phyloP scores from a whole-genome alignment of 768 basidiomycete species.

The Russula ochroleuca region DNA sequence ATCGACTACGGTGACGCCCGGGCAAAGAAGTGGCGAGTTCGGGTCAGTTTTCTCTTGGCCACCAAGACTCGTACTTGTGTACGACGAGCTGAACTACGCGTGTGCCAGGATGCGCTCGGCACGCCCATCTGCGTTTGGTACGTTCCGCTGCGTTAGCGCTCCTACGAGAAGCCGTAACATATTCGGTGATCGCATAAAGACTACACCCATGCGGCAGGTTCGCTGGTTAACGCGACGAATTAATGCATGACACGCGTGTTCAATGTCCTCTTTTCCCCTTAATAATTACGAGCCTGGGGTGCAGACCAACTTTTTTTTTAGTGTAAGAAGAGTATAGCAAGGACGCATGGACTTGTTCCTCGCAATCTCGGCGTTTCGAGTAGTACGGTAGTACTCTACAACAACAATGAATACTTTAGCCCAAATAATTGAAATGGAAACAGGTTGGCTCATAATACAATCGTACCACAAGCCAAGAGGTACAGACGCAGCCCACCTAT shows the following conservation, averaged over 20 bases:
- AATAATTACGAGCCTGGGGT: no score
- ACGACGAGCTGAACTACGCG: no score
- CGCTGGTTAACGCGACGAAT: no score
- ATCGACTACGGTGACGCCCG: no score
- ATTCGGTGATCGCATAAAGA: no score
- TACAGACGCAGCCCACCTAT: not conserved
- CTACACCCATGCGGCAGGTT: no score
- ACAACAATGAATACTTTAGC: constrained; percentile 21
- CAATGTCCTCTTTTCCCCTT: not conserved
- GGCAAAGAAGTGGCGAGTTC: not conserved
- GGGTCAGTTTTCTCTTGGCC: no score
- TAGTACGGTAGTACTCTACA: constrained; percentile 8
- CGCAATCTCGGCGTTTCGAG: not conserved
- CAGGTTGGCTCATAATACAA: not conserved
- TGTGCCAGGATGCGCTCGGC: not conserved
- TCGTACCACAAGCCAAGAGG: not conserved
- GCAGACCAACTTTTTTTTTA: not conserved
- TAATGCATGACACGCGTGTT: no score
- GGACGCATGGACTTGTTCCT: not conserved
- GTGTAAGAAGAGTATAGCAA: not conserved
- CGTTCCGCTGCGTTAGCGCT: no score
- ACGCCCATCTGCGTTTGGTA: not conserved
- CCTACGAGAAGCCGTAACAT: no score
- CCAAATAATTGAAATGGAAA: not conserved
- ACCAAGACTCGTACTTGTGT: no score